Evolutionary conservation across 257 asterid genomes (phyloP), one percentile per base, ranked within the genome.

Genomic region (Perilla frutescens): DNA sequence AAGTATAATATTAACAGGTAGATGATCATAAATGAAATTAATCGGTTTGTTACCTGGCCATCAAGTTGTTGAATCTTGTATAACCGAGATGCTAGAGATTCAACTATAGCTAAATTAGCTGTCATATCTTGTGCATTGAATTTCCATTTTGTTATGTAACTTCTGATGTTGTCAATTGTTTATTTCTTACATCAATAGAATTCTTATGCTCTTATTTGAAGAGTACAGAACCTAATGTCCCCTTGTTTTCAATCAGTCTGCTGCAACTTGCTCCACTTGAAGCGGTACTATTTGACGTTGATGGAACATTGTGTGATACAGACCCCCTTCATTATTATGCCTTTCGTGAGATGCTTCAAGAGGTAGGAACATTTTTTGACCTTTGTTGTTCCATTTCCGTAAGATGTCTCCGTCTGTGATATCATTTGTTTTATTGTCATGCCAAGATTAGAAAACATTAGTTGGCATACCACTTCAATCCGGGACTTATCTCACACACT

Each of bases 221-320:
- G 73, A 65, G 63, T 62, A 62, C 66, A 69, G 47, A 57, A 68
- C 76, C 71, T 26, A 80, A 39, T 31, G 10, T 56, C 79, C 34
- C 39, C 14, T 72, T 80, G 59, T 89, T 67, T 77, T 70, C 53
- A 6, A 66, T 72, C 97, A 91, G 96, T 59, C 88, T 94, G 59
- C 73, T 82, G 72, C 80, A 82, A 64, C 85, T 84, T 77, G 97
- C 95, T 75, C 97, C 99, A 56, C 87, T 94, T 68, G 87, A 94
- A 83, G 99, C 99, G 29, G 95, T 91, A n/a, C 78, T 94, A 26
- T 94, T 94, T 78, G 99, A 94, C 34, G 77, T 94, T 32, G 99
- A 94, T 78, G 99, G 99, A 70, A 94, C 99, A 50, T 79, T 94
- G 71, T 87, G 96, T 36, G 99, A 94, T 78, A 72, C 99, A 6